A percentile compares a stretch with the other conserved stretches of the same genome.
Conservation (phyloP, 2,329 filamentous ascomycete species). For the Ascochyta viciae-villosae region DNA sequence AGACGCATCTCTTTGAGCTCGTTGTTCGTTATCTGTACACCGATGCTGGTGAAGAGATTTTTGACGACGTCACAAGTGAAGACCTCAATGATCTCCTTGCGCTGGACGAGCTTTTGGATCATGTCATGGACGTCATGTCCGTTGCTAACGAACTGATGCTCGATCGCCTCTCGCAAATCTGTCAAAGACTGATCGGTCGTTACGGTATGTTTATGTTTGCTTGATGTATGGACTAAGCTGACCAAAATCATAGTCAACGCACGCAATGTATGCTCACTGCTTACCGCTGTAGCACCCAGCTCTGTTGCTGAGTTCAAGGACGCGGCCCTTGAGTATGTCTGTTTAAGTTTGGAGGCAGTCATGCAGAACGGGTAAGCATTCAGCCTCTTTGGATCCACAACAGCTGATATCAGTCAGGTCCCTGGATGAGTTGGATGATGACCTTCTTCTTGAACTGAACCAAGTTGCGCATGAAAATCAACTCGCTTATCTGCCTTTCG, state of each 20-base stretch:
- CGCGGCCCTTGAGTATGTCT: slow-evolving; percentile 87
- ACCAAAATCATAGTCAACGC: slow-evolving; percentile 37
- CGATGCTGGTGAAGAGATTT: slow-evolving; percentile 80
- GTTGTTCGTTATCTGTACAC: slow-evolving; percentile 85
- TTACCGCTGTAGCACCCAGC: slow-evolving; percentile 87
- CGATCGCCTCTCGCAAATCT: slow-evolving; percentile 86
- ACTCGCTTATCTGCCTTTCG: slow-evolving; percentile 76
- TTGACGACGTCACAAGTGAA: slow-evolving; percentile 74
- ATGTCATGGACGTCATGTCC: slow-evolving; percentile 89
- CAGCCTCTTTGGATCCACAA: neutral
- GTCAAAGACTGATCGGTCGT: slow-evolving; percentile 81
- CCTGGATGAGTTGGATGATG: slow-evolving; percentile 83
- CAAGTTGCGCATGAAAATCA: slow-evolving; percentile 83
- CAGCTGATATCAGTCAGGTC: slow-evolving; percentile 55
- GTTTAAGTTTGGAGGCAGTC: slow-evolving; percentile 88
- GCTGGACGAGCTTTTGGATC: slow-evolving; percentile 83
- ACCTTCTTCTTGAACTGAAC: slow-evolving; percentile 83
- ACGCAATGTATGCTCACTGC: slow-evolving; percentile 82
- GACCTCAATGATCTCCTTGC: slow-evolving; percentile 56
- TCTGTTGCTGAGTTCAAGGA: slow-evolving; percentile 86
- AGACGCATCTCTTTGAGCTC: slow-evolving; percentile 74
- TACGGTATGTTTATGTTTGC: slow-evolving; percentile 63
- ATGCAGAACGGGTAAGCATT: slow-evolving; percentile 76
- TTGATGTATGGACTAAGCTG: slow-evolving; percentile 24
- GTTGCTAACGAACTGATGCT: slow-evolving; percentile 96